Conservation (phyloP, 2,329 filamentous ascomycete species). For the Aspergillus pseudoviridinutans region DNA sequence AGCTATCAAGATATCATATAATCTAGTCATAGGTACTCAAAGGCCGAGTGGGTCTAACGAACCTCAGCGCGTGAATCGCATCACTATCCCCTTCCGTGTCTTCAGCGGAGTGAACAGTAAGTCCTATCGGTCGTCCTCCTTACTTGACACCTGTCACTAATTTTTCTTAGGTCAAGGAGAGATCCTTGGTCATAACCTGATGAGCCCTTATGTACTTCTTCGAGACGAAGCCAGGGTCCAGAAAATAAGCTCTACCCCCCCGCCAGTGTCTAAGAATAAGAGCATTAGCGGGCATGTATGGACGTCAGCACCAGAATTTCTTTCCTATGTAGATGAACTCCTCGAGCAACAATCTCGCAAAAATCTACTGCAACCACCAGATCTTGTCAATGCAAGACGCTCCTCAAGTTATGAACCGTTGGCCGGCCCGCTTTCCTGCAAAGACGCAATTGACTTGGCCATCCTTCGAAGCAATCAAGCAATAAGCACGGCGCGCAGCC, state of each 20-base stretch:
- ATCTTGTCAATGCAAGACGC: conserved; percentile 67
- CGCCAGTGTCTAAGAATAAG: conserved; percentile 38
- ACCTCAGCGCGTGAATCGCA: conserved; percentile 76
- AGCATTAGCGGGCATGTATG: conserved; percentile 42
- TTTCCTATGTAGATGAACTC: conserved; percentile 73
- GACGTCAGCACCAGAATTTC: conserved; percentile 60
- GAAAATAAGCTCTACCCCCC: conserved; percentile 40
- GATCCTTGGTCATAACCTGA: conserved; percentile 86
- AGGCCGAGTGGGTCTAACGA: conserved; percentile 72
- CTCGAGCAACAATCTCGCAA: conserved; percentile 55
- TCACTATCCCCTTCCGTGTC: conserved; percentile 88
- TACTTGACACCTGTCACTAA: conserved; percentile 15
- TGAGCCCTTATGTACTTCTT: conserved; percentile 87
- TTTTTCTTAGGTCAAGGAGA: conserved; percentile 61
- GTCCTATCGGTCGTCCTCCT: conserved; percentile 5
- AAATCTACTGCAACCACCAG: conserved; percentile 55
- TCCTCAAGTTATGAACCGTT: conserved; percentile 45
- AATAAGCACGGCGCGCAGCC: conserved; percentile 66
- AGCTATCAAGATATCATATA: conserved; percentile 90
- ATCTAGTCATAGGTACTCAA: conserved; percentile 87
- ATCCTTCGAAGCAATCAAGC: conserved; percentile 77
- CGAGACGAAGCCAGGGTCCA: conserved; percentile 73
- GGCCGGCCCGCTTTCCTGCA: conserved; percentile 59
- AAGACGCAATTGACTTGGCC: conserved; percentile 84
- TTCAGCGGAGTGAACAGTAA: conserved; percentile 82